These are phyloP conservation scores for Pythium sukuiense DNA, from an alignment of 352 stramenopile species.

Conservation along the genomic window DNA sequence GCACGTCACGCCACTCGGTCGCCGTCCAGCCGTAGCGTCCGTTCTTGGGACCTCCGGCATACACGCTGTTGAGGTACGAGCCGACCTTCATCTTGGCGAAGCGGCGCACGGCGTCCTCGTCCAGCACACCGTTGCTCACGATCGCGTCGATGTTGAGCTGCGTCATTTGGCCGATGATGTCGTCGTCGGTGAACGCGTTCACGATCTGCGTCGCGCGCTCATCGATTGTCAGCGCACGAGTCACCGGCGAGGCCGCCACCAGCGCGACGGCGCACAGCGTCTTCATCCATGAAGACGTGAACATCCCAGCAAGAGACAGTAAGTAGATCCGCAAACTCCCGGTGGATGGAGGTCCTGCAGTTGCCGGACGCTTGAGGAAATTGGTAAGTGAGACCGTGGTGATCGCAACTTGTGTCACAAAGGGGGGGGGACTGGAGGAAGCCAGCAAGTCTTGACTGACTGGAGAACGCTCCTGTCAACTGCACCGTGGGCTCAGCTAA, in stretches of 20 bases:
- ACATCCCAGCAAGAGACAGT: background rate
- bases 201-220: slow-evolving; percentile 48
- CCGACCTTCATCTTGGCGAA: slow-evolving; percentile 63
- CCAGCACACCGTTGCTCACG: slow-evolving; percentile 36
- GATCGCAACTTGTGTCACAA: background rate
- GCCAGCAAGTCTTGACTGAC: background rate
- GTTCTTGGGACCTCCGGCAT: slow-evolving; percentile 27
- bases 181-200: slow-evolving; percentile 37
- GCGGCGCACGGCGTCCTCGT: slow-evolving; percentile 54
- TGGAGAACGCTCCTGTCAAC: too few relatives aligned
- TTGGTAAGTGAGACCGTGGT: background rate
- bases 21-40: slow-evolving; percentile 44
- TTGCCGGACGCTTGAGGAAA: background rate
- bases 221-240: slow-evolving; percentile 18
- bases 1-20: slow-evolving; percentile 47
- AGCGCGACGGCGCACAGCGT: background rate
- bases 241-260: slow-evolving; percentile 15
- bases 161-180: slow-evolving; percentile 83
- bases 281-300: background rate
- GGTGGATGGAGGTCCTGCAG: background rate
- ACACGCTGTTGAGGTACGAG: slow-evolving; percentile 66
- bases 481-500: background rate
- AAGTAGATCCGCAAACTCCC: background rate
- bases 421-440: background rate
- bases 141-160: slow-evolving; percentile 79